Evolutionary conservation across 2,329 filamentous ascomycete genomes (phyloP).

Genomic region (Fusarium paranaense): DNA sequence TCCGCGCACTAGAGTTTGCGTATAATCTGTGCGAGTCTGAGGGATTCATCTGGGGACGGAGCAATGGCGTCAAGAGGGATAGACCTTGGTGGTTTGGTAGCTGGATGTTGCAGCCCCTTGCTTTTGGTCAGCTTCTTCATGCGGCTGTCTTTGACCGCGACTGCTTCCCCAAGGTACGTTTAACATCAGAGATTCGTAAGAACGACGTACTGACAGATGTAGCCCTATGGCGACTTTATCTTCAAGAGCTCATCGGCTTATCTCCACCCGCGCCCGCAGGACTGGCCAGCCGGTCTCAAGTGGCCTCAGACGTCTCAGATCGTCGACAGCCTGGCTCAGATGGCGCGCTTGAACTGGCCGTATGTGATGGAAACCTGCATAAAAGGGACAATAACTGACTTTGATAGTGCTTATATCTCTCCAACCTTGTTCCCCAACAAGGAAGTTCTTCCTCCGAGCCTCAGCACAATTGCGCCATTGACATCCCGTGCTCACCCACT

Average conservation of each 20-base stretch:
- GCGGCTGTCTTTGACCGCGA: constrained; percentile 82
- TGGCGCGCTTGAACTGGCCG: constrained; percentile 88
- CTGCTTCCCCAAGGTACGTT: constrained; percentile 71
- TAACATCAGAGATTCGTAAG: background rate
- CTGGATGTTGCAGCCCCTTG: constrained; percentile 83
- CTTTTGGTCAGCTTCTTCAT: constrained; percentile 81
- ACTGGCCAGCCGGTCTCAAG: constrained; percentile 71
- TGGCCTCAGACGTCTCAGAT: constrained; percentile 85
- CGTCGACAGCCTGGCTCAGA: constrained; percentile 82
- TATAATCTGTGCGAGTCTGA: constrained; percentile 87
- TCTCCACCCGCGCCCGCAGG: constrained; percentile 76
- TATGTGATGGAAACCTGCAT: constrained; percentile 56
- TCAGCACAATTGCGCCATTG: constrained; percentile 79
- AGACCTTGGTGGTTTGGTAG: constrained; percentile 86
- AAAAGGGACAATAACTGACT: constrained; percentile 5
- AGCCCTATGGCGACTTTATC: constrained; percentile 59
- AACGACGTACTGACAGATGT: background rate
- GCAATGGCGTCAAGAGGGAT: constrained; percentile 66
- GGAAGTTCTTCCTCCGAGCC: constrained; percentile 72
- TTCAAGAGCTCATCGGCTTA: constrained; percentile 84
- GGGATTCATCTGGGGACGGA: constrained; percentile 73
- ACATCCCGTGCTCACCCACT: constrained; percentile 88
- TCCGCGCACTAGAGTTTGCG: constrained; percentile 84
- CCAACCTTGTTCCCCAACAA: constrained; percentile 86
- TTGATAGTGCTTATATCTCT: constrained; percentile 76